phyloP scores from a whole-genome alignment of 2,329 filamentous ascomycete genomes.

The Alternaria sp. region DNA sequence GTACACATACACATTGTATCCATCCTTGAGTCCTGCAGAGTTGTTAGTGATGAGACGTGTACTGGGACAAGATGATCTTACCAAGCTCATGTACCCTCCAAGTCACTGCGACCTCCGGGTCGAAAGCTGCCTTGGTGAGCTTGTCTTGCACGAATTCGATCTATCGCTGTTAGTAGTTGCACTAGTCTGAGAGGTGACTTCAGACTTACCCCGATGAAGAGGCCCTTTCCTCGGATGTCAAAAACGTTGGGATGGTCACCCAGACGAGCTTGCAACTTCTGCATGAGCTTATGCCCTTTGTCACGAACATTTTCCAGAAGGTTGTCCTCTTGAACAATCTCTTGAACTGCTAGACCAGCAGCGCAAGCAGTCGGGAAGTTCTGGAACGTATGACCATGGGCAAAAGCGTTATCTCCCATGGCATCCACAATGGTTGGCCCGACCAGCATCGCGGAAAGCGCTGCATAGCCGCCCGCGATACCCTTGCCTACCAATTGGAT shows the following conservation, averaged over 20 bases:
- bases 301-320: constrained; percentile 64
- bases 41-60: constrained; percentile 3
- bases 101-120: constrained; percentile 53
- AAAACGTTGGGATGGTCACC: constrained; percentile 60
- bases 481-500: constrained; percentile 72
- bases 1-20: constrained; percentile 66
- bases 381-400: constrained; percentile 70
- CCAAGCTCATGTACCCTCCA: constrained; percentile 60
- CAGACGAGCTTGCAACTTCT: constrained; percentile 53
- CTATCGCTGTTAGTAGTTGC: constrained; percentile 36
- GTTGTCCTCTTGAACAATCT: constrained; percentile 62
- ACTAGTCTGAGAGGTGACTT: too few species aligned
- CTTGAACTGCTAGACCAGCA: constrained; percentile 68
- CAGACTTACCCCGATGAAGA: constrained; percentile 62
- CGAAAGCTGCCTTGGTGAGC: constrained; percentile 61
- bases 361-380: constrained; percentile 66
- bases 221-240: constrained; percentile 65
- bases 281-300: constrained; percentile 60
- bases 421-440: constrained; percentile 58
- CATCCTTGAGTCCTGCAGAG: constrained; percentile 46
- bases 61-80: constrained; percentile 15
- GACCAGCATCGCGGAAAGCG: constrained; percentile 67
- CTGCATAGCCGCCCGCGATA: constrained; percentile 67
- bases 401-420: constrained; percentile 57
- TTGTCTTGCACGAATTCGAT: constrained; percentile 67